phyloP scores from a whole-genome alignment of 2,329 filamentous ascomycete genomes.

The Fusarium proliferatum region DNA sequence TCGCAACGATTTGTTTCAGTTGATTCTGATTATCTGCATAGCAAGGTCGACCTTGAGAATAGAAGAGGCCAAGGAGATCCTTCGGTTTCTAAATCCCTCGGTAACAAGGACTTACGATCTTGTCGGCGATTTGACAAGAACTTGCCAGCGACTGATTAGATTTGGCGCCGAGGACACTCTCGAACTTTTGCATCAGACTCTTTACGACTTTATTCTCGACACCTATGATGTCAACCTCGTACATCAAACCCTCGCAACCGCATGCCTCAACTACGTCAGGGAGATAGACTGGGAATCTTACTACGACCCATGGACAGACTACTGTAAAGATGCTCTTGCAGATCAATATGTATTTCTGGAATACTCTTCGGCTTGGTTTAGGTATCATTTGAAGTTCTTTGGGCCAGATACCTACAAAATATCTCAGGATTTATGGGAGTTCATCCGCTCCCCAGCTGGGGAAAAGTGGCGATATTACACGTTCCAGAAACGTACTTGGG shows the following conservation, averaged over 20 bases:
- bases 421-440: slow-evolving; percentile 29
- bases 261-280: slow-evolving; percentile 24
- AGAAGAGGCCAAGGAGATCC: slow-evolving; percentile 29
- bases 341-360: slow-evolving; percentile 11
- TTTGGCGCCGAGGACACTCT: slow-evolving; percentile 27
- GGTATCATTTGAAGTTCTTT: slow-evolving; percentile 28
- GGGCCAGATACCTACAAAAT: background rate
- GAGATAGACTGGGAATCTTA: slow-evolving; percentile 21
- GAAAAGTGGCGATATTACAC: slow-evolving; percentile 17
- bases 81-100: slow-evolving; percentile 27
- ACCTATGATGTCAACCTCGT: slow-evolving; percentile 29
- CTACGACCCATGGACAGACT: background rate
- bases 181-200: slow-evolving; percentile 38
- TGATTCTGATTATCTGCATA: slow-evolving; percentile 34
- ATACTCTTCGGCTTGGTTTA: slow-evolving; percentile 25
- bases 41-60: slow-evolving; percentile 14
- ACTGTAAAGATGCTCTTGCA: background rate
- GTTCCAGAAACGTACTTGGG: background rate
- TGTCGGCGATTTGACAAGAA: slow-evolving; percentile 25
- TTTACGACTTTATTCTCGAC: slow-evolving; percentile 36
- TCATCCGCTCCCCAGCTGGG: slow-evolving; percentile 30
- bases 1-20: slow-evolving; percentile 27
- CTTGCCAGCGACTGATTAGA: slow-evolving; percentile 32
- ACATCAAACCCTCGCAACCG: slow-evolving; percentile 20
- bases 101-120: slow-evolving; percentile 35